Base-by-base conservation (phyloP, 768 basidiomycete genomes). In the Suillus sp. region DNA sequence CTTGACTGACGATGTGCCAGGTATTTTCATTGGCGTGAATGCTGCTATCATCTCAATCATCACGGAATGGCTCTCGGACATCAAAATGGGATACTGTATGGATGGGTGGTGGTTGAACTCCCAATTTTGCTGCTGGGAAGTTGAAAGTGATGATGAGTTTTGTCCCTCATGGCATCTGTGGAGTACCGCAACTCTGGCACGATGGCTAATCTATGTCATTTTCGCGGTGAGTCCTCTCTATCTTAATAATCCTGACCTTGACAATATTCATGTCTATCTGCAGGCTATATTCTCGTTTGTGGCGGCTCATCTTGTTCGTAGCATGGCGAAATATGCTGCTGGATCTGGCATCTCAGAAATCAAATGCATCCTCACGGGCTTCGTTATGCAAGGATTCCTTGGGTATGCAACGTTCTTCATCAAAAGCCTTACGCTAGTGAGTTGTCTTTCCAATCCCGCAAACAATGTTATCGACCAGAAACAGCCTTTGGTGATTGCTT, bases 101-200 rank as follows among this genome's bases (percentile, higher is more conserved):
- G 93, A 95, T 67, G 96, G 93, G 1, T 99, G 97, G 97, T 99
- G 97, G 96, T 75, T 99, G 61, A 97, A 96, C 75, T 89, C 95
- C 70, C 93, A 97, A 71, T 98, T 98, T 74, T 99, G 97, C 77
- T 99, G 97, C 73, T 95, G 96, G 90, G 97, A 98, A 72, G 88
- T 98, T 61, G 93, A 95, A 66, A 83, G 81, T 7, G 89, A 89
- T 51, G 91, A 89, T 66, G 90, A 88, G 61, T 88, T 85, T 16
- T 99, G 97, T 74, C 84, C 91, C 4, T 95, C 93, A 51, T 99
- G 97, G 97, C 87, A 89, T 74, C 78, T 89, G 45, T 99, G 97
- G 97, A 88, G 93, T 72, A 78, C 83, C 61, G 80, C 90, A 64
- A 78, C 85, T 45, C 78, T 84, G 40, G 86, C 89, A 14, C 84